Conservation (phyloP, 2,329 filamentous ascomycete species). For the Fusarium acutatum region DNA sequence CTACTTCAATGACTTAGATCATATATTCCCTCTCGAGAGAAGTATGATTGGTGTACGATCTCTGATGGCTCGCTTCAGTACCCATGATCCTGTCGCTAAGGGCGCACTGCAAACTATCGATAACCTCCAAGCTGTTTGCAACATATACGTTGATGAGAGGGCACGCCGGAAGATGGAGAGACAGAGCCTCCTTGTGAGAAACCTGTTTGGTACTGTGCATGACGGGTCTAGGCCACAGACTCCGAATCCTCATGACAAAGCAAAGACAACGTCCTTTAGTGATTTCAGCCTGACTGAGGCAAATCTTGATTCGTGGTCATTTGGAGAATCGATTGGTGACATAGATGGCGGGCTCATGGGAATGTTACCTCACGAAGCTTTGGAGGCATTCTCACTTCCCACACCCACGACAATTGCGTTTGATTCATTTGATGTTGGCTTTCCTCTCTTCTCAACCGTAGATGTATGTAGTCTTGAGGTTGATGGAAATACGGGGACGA, state of each 20-base stretch:
- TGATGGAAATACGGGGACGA: neutral
- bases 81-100: neutral
- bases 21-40: neutral
- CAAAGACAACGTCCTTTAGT: fast-evolving
- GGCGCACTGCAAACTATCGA: neutral
- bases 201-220: neutral
- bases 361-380: neutral
- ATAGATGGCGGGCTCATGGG: neutral
- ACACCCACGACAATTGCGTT: neutral
- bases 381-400: neutral
- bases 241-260: neutral
- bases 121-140: neutral
- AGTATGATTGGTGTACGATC: neutral
- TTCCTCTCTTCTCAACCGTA: neutral
- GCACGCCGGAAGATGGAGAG: neutral
- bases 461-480: neutral
- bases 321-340: neutral
- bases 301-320: neutral
- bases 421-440: neutral
- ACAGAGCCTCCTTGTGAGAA: neutral
- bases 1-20: neutral
- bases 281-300: neutral
- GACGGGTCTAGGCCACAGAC: neutral
- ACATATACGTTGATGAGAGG: neutral
- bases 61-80: neutral